Evolutionary conservation across 2,329 filamentous ascomycete genomes (phyloP).

Genomic region (Ascosphaera aggregata): DNA sequence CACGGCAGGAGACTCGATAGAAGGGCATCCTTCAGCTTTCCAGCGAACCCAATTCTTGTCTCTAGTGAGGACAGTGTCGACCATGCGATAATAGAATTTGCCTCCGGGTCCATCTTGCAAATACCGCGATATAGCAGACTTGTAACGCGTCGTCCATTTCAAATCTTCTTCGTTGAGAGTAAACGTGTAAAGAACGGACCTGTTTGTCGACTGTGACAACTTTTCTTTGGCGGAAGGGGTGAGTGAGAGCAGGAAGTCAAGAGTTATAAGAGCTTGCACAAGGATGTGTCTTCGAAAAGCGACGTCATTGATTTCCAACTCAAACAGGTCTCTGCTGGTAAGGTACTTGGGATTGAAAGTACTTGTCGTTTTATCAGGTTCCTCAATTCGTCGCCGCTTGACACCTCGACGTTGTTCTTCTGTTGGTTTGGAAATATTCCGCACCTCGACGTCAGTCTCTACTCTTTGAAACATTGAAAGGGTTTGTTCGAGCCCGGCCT

Average conservation of each 20-base stretch:
- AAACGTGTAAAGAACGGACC: conserved; percentile 70
- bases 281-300: conserved; percentile 87
- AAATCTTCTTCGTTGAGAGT: conserved; percentile 62
- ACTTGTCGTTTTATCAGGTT: conserved; percentile 36
- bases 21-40: conserved; percentile 86
- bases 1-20: conserved; percentile 56
- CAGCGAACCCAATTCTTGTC: conserved; percentile 99
- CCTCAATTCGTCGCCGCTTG: conserved; percentile 46
- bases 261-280: conserved; percentile 79
- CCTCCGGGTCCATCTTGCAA: conserved; percentile 61
- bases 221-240: conserved; percentile 64
- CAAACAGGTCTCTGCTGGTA: conserved; percentile 90
- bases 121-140: conserved; percentile 57
- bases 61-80: conserved; percentile 80
- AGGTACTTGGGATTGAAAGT: conserved; percentile 95
- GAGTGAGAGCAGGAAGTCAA: conserved; percentile 87
- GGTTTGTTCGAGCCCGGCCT: conserved; percentile 36
- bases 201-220: conserved; percentile 50
- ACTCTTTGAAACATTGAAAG: conserved; percentile 53
- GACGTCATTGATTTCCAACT: conserved; percentile 83
- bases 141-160: conserved; percentile 65
- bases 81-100: conserved; percentile 86
- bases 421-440: conserved; percentile 29
- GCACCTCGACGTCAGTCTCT: conserved; percentile 43
- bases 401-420: conserved; percentile 40